Evolutionary conservation across 1,284 basidiomycete species (phyloP).

Genomic region (Neolentinus lepideus): DNA sequence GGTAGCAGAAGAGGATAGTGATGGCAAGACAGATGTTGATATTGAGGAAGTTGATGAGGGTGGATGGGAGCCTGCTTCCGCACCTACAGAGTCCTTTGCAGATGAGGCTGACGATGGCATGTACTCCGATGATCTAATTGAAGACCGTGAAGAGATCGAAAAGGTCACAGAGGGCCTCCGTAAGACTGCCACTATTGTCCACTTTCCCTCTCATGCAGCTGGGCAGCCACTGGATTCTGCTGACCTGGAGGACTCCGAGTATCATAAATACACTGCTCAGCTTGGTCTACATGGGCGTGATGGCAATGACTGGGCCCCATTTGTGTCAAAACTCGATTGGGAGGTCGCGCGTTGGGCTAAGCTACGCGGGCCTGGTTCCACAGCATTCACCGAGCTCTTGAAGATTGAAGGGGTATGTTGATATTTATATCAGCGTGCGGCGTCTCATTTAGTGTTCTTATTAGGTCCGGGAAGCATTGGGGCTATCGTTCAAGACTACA

Average conservation of each 20-base stretch:
- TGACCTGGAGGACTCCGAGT: neutral
- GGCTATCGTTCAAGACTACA: no score
- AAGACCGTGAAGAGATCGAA: neutral
- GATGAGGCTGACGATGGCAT: neutral
- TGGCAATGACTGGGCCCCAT: constrained; percentile 10
- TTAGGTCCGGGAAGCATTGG: neutral
- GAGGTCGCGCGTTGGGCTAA: constrained; percentile 16
- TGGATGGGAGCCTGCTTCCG: no score
- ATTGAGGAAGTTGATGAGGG: no score
- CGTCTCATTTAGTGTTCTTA: no score
- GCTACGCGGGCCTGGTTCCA: constrained; percentile 13
- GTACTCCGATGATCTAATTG: neutral
- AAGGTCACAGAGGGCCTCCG: no score
- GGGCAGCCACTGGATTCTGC: neutral
- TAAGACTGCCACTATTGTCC: neutral
- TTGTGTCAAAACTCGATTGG: constrained; percentile 14
- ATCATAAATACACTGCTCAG: neutral
- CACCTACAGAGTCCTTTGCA: no score
- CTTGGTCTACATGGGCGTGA: neutral
- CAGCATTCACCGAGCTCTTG: constrained; percentile 14
- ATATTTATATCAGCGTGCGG: no score
- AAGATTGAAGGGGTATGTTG: constrained; percentile 12
- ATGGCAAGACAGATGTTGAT: no score
- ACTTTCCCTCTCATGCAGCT: neutral
- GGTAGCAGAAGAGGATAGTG: no score